These are phyloP conservation scores for Excoecaria cochinchinensis DNA, from an alignment of 345 rosid genomes.

Conservation along the genomic window DNA sequence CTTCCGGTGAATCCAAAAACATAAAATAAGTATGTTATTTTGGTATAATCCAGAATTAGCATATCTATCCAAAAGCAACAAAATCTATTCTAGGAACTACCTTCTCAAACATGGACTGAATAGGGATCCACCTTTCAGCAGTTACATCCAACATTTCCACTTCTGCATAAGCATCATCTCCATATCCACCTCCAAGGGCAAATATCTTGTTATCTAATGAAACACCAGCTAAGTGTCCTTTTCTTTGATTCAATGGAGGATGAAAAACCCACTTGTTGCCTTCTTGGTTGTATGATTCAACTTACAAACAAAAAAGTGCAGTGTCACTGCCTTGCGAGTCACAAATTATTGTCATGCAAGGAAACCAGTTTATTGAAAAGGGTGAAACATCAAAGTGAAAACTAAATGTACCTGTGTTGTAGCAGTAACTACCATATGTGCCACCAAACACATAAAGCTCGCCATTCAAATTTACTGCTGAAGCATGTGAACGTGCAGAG, in stretches of 20 bases:
- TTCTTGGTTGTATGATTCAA: slow-evolving; percentile 57
- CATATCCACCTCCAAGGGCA: slow-evolving; percentile 78
- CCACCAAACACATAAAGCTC: slow-evolving; percentile 71
- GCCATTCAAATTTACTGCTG: slow-evolving; percentile 50
- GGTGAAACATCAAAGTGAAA: slow-evolving; percentile 12
- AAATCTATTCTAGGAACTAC: slow-evolving; percentile 25
- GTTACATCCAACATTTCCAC: slow-evolving; percentile 85
- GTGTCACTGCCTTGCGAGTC: background rate
- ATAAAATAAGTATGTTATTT: background rate
- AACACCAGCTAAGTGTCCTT: slow-evolving; percentile 70
- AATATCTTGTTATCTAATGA: slow-evolving; percentile 49
- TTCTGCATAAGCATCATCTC: slow-evolving; percentile 45
- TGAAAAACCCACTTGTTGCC: slow-evolving; percentile 54
- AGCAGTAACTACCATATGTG: slow-evolving; percentile 50
- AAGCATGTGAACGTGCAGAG: slow-evolving; percentile 59
- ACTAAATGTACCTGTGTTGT: slow-evolving; percentile 53
- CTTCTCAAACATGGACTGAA: slow-evolving; percentile 65
- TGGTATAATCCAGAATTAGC: background rate
- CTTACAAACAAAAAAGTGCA: slow-evolving; percentile 35
- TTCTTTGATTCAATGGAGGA: slow-evolving; percentile 47
- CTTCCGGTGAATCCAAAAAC: background rate
- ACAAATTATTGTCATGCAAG: slow-evolving; percentile 3
- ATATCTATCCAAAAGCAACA: background rate
- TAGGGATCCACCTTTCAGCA: slow-evolving; percentile 61
- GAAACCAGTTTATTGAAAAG: background rate